Conservation (phyloP, 1,284 basidiomycete genomes). For the Paramarasmius palmivorus region DNA sequence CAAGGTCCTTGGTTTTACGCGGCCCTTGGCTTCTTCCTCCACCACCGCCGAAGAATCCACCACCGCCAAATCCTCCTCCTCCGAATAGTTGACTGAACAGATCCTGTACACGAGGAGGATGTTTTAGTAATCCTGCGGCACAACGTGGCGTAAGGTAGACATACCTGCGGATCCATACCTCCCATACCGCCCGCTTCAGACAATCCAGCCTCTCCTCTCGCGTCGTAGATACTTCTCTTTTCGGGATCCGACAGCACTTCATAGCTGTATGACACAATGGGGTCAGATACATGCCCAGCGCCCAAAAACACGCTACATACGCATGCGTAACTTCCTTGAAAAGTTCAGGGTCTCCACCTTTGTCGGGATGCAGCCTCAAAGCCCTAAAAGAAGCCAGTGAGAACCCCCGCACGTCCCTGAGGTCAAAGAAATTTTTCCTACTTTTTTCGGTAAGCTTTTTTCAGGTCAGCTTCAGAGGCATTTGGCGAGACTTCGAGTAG, state of each 20-base stretch:
- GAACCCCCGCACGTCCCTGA: slow-evolving; percentile 7
- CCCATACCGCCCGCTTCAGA: slow-evolving; percentile 87
- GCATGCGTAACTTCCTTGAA: slow-evolving; percentile 99
- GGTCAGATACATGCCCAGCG: slow-evolving; percentile 2
- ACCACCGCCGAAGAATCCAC: slow-evolving; percentile 49
- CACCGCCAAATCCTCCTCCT: slow-evolving; percentile 66
- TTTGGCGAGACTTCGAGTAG: slow-evolving; percentile 79
- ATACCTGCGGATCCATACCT: slow-evolving; percentile 93
- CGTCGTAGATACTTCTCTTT: slow-evolving; percentile 87
- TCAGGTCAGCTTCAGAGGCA: slow-evolving; percentile 82
- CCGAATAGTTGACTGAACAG: slow-evolving; percentile 97
- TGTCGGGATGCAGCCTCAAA: slow-evolving; percentile 92
- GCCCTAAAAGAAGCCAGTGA: slow-evolving; percentile 55
- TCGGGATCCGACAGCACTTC: slow-evolving; percentile 92
- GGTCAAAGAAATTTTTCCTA: slow-evolving; percentile 33
- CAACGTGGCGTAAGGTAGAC: slow-evolving; percentile 30
- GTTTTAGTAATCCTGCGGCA: slow-evolving; percentile 3
- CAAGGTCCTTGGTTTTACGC: slow-evolving; percentile 97
- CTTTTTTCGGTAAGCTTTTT: slow-evolving; percentile 96
- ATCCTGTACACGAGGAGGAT: slow-evolving; percentile 55
- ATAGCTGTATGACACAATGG: slow-evolving; percentile 56
- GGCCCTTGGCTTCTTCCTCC: slow-evolving; percentile 72
- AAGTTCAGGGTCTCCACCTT: slow-evolving; percentile 93
- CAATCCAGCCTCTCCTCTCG: slow-evolving; percentile 91
- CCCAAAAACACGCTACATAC: slow-evolving; percentile 46